These are phyloP conservation scores for Lagenidium giganteum DNA, from an alignment of 352 stramenopile species.

Conservation along the genomic window DNA sequence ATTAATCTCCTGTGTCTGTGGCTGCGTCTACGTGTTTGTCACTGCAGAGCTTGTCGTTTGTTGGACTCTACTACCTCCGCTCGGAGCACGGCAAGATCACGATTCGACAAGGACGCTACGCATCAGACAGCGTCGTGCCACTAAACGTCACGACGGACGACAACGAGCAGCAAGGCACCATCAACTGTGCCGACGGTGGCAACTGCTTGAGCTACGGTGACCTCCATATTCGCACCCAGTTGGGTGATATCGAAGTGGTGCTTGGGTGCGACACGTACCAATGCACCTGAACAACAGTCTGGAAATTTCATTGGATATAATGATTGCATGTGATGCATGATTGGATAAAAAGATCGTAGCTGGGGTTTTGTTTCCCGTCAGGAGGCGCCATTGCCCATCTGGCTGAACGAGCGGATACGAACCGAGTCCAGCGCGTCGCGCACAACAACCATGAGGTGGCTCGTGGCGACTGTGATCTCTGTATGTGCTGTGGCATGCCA, in stretches of 20 bases:
- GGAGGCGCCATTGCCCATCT: too few relatives aligned
- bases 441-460: too few relatives aligned
- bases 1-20: too few relatives aligned
- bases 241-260: constrained; percentile 64
- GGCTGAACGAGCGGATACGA: too few relatives aligned
- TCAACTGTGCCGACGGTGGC: constrained; percentile 48
- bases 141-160: constrained; percentile 9
- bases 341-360: too few relatives aligned
- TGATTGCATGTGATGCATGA: too few relatives aligned
- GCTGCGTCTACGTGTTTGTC: too few relatives aligned
- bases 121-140: constrained; percentile 33
- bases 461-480: too few relatives aligned
- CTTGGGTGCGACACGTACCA: constrained; percentile 65
- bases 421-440: too few relatives aligned
- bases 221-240: constrained; percentile 49
- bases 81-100: constrained; percentile 54
- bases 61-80: constrained; percentile 57
- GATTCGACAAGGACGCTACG: constrained; percentile 55
- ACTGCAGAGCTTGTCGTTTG: constrained; percentile 40
- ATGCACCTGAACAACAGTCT: constrained; percentile 28
- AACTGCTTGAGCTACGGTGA: constrained; percentile 65
- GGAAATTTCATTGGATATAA: too few relatives aligned
- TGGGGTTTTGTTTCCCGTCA: too few relatives aligned
- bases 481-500: too few relatives aligned
- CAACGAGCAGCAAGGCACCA: constrained; percentile 44